phyloP scores from a whole-genome alignment of 202 grass and related monocot genomes.

The Hordeum pubiflorum region DNA sequence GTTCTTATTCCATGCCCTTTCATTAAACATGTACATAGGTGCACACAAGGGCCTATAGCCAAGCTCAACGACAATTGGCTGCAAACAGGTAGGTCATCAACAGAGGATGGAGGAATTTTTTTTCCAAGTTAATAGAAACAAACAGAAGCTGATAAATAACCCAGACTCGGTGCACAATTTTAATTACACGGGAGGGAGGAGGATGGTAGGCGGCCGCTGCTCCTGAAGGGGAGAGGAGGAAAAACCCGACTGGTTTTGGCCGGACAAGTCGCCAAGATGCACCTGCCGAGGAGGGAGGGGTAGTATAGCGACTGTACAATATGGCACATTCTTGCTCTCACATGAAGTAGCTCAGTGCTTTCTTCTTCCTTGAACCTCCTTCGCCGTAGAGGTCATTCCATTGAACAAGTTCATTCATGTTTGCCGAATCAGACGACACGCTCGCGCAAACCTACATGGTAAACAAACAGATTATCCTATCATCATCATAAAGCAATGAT shows the following conservation, averaged over 20 bases:
- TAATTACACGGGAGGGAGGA: conserved; percentile 39
- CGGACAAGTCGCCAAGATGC: conserved; percentile 16
- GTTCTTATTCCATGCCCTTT: conserved; percentile 42
- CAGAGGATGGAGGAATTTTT: background rate
- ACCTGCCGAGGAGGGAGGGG: conserved; percentile 15
- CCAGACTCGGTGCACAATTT: conserved; percentile 24
- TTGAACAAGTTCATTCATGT: conserved; percentile 91
- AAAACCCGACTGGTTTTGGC: conserved; percentile 40
- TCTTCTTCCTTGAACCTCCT: conserved; percentile 96
- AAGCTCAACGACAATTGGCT: conserved; percentile 21
- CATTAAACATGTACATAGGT: conserved; percentile 42
- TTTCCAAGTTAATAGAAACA: background rate
- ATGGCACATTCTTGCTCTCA: conserved; percentile 24
- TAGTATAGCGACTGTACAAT: conserved; percentile 48
- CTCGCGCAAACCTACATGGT: conserved; percentile 78
- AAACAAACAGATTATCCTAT: background rate
- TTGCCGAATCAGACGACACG: conserved; percentile 83
- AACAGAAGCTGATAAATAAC: conserved; percentile 42
- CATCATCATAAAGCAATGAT: background rate
- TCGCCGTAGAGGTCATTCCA: conserved; percentile 98
- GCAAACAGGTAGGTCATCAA: background rate
- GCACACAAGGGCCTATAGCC: conserved; percentile 33
- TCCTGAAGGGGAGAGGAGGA: conserved; percentile 25
- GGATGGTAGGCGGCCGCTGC: conserved; percentile 8
- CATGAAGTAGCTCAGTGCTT: conserved; percentile 96